Base-by-base conservation (phyloP, 2,329 filamentous ascomycete genomes). In the Coniochaeta sp. region DNA sequence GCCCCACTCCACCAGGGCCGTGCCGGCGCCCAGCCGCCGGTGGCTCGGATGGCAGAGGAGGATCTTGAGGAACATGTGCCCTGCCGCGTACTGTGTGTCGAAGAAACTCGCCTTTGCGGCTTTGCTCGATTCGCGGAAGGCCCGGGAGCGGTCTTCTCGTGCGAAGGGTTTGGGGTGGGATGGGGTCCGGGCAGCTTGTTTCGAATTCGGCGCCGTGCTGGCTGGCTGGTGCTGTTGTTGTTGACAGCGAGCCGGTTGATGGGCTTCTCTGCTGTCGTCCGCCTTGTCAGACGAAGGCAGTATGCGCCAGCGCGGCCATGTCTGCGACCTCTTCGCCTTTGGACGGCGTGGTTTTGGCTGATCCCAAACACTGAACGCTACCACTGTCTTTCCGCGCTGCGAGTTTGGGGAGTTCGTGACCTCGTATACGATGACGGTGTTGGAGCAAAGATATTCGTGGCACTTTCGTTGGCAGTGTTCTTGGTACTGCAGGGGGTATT, bases 351-450 rank as follows among this genome's bases (percentile, higher is more conserved):
- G 17, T 32, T 24, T 28, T 0, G 64, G 65, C 55, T 62, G 56
- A 44, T 66, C 64, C 65, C 65, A 68, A 17, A 62, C 63, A 57
- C 61, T 59, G 24, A 67, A 68, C 26, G 65, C 66, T 19, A 67
- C 64, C 17, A 68, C 63, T 24, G 54, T 56, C 3, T 59, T 59
- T 12, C 30, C 12, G 10, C 19, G 58, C 14, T 14, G 40, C 9
- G 52, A 30, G 34, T 28, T 8, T 14, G 62, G 36, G 8, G 52
- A 32, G 40, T 28, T 8, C 10, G 62, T 50, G 62, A 66, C 62
- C 63, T 68, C 66, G 61, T 65, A 68, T 24, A 67, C 66, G 8
- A 65, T 63, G 8, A 68, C 66, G 16, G 62, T 65, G 63, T 62
- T 64, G 42, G 56, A 64, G 19, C 58, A 60, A 22, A 67, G 60